Evolutionary conservation across 805 yeast species (phyloP).

Genomic region (Ogataea siamensis): DNA sequence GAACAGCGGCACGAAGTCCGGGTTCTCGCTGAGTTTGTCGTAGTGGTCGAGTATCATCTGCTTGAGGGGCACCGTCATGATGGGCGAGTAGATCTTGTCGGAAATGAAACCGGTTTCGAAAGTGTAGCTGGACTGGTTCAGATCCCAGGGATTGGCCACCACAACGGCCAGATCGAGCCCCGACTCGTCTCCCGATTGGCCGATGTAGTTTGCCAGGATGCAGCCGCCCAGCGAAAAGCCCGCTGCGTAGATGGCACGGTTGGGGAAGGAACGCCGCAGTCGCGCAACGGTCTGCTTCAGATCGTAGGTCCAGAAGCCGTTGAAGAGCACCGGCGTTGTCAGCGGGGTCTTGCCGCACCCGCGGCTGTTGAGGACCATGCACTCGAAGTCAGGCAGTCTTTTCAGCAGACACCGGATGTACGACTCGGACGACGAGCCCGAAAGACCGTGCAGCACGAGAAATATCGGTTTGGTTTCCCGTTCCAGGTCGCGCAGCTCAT

Average conservation of each 20-base stretch:
- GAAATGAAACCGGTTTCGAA: slow-evolving; percentile 46
- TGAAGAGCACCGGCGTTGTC: slow-evolving; percentile 67
- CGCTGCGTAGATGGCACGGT: slow-evolving; percentile 61
- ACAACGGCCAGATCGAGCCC: slow-evolving; percentile 54
- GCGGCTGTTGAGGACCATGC: slow-evolving; percentile 66
- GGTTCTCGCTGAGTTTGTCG: slow-evolving; percentile 36
- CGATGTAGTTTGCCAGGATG: slow-evolving; percentile 68
- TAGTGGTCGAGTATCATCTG: slow-evolving; percentile 43
- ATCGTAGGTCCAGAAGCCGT: slow-evolving; percentile 72
- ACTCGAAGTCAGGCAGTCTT: slow-evolving; percentile 48
- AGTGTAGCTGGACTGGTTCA: slow-evolving; percentile 46
- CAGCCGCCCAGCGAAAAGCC: slow-evolving; percentile 84
- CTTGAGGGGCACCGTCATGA: slow-evolving; percentile 47
- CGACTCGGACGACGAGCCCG: slow-evolving; percentile 84
- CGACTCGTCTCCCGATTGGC: slow-evolving; percentile 53
- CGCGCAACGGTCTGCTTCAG: slow-evolving; percentile 53
- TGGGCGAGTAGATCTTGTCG: slow-evolving; percentile 45
- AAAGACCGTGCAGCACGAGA: slow-evolving; percentile 70
- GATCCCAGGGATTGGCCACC: slow-evolving; percentile 75
- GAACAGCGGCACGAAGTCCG: slow-evolving; percentile 23
- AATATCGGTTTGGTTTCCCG: slow-evolving; percentile 54
- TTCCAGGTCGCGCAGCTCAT: slow-evolving; percentile 39
- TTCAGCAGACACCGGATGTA: slow-evolving; percentile 62
- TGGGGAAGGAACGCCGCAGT: slow-evolving; percentile 52
- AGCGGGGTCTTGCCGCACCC: slow-evolving; percentile 74